Percentiles rank a stretch among this genome's conserved stretches.
Conservation (phyloP, 768 basidiomycete genomes). For the Filobasidium wieringae region DNA sequence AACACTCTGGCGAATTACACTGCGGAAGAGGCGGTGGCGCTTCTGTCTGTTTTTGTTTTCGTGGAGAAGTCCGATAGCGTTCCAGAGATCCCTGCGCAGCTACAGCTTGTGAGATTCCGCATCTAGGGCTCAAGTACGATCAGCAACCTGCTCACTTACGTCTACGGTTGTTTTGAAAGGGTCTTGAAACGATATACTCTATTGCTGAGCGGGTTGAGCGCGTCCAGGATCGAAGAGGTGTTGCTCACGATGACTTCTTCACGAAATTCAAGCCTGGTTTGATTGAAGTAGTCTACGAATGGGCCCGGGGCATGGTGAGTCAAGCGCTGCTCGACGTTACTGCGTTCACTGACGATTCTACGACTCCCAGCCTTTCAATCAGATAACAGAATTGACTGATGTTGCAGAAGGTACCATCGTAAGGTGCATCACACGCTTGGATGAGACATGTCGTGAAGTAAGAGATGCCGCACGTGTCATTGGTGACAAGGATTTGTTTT, state of each 20-base stretch:
- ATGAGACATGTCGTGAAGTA: slow-evolving; percentile 94
- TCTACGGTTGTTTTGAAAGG: slow-evolving; percentile 33
- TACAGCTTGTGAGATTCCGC: slow-evolving; percentile 43
- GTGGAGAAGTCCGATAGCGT: slow-evolving; percentile 94
- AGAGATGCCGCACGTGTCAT: slow-evolving; percentile 94
- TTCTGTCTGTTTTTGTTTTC: slow-evolving; percentile 93
- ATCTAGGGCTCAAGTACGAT: not conserved
- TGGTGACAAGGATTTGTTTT: slow-evolving; percentile 87
- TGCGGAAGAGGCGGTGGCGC: slow-evolving; percentile 89
- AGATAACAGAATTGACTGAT: slow-evolving; percentile 84
- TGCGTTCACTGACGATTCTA: not conserved
- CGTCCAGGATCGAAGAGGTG: slow-evolving; percentile 69
- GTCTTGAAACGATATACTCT: slow-evolving; percentile 61
- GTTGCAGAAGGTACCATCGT: slow-evolving; percentile 96
- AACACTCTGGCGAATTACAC: slow-evolving; percentile 83
- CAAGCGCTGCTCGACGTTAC: not conserved
- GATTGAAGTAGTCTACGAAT: slow-evolving; percentile 94
- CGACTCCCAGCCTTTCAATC: slow-evolving; percentile 68
- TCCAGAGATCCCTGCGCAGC: slow-evolving; percentile 63
- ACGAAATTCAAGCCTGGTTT: slow-evolving; percentile 78
- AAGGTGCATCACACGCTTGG: slow-evolving; percentile 83
- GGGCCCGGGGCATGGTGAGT: slow-evolving; percentile 95
- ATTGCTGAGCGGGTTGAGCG: slow-evolving; percentile 67
- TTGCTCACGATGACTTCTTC: slow-evolving; percentile 59
- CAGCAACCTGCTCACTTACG: not conserved